Evolutionary conservation across 768 basidiomycete species (phyloP), one percentile per base, ranked within the genome.

Genomic region (Mycena latifolia): DNA sequence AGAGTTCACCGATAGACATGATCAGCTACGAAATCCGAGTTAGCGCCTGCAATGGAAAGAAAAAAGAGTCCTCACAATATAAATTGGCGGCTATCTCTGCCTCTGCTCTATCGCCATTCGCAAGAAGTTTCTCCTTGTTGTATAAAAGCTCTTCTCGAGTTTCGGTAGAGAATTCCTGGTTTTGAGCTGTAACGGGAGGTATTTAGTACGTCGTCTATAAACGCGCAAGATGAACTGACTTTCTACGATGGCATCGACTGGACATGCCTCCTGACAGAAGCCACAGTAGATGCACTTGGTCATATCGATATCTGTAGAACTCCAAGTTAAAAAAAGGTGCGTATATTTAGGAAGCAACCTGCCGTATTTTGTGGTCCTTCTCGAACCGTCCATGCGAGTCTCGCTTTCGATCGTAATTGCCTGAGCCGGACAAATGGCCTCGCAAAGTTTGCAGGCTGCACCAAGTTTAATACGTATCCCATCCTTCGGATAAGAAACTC

Each of bases 281-380:
- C 98, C 98, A 80, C 98, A 99, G 84, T 99, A 99, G 75, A 99
- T 99, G 81, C 98, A 99, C 85, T 96, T 99, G 65, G 98, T 99
- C 98, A 99, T 99, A 78, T 99, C 98, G 73, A 99, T 96, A 81
- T 99, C 95, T 96, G 70, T 29, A 51, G 10, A n/a, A n/a, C 51
- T 45, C 14, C 46, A 72, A 61, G 39, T 35, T 60, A 59, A 54
- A 64, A 64, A 29, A 45, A 50, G 41, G 28, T 39, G 15, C 61
- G 46, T 61, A 64, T 27, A 41, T 41, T 58, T 27, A 35, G 24
- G 55, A 25, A 41, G 50, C 18, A 50, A 76, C 87, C 57, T 59
- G 92, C 95, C 98, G 73, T 99, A 99, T 90, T 95, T 94, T 31
- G 98, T 99, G 63, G 98, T 99, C 81, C 95, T 88, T 76, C 98